Evolutionary conservation across 2,329 filamentous ascomycete genomes (phyloP), one percentile per base, ranked within the genome.

Genomic region (Curvularia spicifera): DNA sequence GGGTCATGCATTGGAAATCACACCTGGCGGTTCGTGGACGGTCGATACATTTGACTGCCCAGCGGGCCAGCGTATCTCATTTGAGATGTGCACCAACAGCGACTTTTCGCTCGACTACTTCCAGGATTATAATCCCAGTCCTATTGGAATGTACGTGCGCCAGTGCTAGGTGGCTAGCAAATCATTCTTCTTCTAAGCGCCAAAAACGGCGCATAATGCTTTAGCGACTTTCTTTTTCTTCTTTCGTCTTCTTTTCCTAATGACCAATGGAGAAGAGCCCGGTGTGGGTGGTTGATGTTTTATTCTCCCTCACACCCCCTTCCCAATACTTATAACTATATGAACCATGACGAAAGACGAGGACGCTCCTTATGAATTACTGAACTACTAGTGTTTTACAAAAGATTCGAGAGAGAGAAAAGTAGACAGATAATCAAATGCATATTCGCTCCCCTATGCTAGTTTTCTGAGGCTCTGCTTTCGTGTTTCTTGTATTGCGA

Each of bases 81-180:
- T 82, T 64, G 78, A 85, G 77, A 79, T 89, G 65, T 80, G 76
- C 46, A 78, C 79, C 44, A 76, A 76, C 5, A 83, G 82, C 2
- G 61, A 60, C 22, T 85, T 85, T 39, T 70, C 78, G 47, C 73
- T 90, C 39, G 75, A 83, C 55, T 90, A 83, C 75, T 88, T 89
- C 78, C 82, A 91, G 76, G 86, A 90, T 70, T 88, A 79, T 65
- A 88, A 87, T 67, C 80, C 80, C 9, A 74, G 77, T 60, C 78
- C 82, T 0, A 72, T 78, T 53, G 75, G 76, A 2, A 31, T 76
- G 43, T 78, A 75, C 39, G 61, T 78, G 15, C 66, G 68, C 29
- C 7, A 53, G 49, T 72, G 69, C 62, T 71, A 66, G 51, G 20
- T 50, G 35, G n/a, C 18, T 10, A 20, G 6, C 6, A n/a, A 20